These are phyloP conservation scores for Dillenia suffruticosa DNA, from an alignment of 164 flowering plant genomes.

Conservation along the genomic window DNA sequence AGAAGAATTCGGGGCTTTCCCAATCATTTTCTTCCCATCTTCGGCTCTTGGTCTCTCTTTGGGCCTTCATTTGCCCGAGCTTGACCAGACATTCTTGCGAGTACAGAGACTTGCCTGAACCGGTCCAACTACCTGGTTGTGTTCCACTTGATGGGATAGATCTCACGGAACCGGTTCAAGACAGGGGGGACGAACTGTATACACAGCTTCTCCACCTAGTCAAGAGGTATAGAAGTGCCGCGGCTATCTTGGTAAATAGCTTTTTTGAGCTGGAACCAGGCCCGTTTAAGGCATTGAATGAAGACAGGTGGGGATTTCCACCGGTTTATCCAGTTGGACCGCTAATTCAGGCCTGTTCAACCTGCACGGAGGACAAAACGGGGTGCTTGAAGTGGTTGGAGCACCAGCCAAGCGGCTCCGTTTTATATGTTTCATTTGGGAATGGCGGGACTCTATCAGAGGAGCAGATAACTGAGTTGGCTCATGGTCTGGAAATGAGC, in stretches of 20 bases:
- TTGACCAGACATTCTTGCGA: conserved; percentile 32
- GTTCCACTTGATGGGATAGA: conserved; percentile 44
- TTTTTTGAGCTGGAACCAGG: conserved; percentile 6
- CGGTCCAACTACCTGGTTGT: conserved; percentile 48
- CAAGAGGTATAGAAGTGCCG: conserved; percentile 7
- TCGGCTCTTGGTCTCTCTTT: conserved; percentile 38
- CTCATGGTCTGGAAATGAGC: conserved; percentile 27
- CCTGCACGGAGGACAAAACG: neutral
- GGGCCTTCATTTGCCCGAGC: conserved; percentile 32
- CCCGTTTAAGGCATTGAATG: neutral
- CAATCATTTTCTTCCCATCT: conserved; percentile 44
- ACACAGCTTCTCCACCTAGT: conserved; percentile 30
- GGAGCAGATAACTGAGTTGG: conserved; percentile 23
- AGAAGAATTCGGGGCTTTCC: conserved; percentile 23
- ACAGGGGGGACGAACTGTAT: conserved; percentile 41
- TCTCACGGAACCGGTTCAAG: conserved; percentile 45
- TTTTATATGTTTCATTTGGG: conserved; percentile 10
- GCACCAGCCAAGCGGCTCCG: conserved; percentile 5
- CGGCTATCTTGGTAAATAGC: conserved; percentile 14
- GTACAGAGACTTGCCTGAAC: conserved; percentile 34
- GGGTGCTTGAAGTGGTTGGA: conserved; percentile 13
- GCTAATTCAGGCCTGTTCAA: conserved; percentile 1
- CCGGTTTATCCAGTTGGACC: conserved; percentile 14
- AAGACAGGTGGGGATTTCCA: neutral
- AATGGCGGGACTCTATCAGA: conserved; percentile 17